A percentile compares a stretch with the other conserved stretches of the same genome.
Conservation (phyloP, 176 grass and related monocot species). For the Cocos nucifera region DNA sequence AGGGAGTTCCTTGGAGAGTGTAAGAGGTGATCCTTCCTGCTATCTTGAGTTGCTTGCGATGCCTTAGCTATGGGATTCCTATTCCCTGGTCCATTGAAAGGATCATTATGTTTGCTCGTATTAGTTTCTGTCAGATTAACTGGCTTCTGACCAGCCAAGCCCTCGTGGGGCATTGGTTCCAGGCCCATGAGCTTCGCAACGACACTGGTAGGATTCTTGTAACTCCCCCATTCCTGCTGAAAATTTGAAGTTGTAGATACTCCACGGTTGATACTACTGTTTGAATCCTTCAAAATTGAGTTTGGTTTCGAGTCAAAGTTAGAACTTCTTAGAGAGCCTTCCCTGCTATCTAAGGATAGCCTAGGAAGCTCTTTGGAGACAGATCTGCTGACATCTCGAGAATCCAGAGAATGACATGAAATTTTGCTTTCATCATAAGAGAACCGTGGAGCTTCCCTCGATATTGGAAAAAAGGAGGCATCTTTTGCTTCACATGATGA, state of each 20-base stretch:
- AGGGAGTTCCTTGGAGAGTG: slow-evolving; percentile 23
- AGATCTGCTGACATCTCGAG: slow-evolving; percentile 15
- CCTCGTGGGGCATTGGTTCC: slow-evolving; percentile 49
- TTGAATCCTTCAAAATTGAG: slow-evolving; percentile 33
- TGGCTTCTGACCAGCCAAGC: slow-evolving; percentile 7
- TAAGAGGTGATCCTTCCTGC: slow-evolving; percentile 31
- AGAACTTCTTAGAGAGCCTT: slow-evolving; percentile 47
- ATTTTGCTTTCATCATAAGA: slow-evolving; percentile 59
- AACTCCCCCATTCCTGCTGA: slow-evolving; percentile 46
- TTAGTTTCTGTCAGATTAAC: background rate
- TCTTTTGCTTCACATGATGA: slow-evolving; percentile 48
- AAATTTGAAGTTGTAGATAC: slow-evolving; percentile 29
- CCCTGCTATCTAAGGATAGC: slow-evolving; percentile 88
- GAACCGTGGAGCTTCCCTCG: slow-evolving; percentile 38
- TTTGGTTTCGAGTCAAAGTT: slow-evolving; percentile 19
- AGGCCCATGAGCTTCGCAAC: slow-evolving; percentile 96
- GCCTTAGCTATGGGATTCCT: slow-evolving; percentile 2
- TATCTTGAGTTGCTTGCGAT: slow-evolving; percentile 25
- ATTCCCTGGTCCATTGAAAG: slow-evolving; percentile 8
- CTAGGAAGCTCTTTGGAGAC: slow-evolving; percentile 49
- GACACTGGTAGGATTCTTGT: slow-evolving; percentile 47
- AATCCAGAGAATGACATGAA: slow-evolving; percentile 1
- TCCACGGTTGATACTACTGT: slow-evolving; percentile 38
- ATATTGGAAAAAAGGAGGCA: slow-evolving; percentile 10
- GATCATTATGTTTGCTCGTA: background rate